phyloP scores from a whole-genome alignment of 257 asterid species.

The Salvia splendens region DNA sequence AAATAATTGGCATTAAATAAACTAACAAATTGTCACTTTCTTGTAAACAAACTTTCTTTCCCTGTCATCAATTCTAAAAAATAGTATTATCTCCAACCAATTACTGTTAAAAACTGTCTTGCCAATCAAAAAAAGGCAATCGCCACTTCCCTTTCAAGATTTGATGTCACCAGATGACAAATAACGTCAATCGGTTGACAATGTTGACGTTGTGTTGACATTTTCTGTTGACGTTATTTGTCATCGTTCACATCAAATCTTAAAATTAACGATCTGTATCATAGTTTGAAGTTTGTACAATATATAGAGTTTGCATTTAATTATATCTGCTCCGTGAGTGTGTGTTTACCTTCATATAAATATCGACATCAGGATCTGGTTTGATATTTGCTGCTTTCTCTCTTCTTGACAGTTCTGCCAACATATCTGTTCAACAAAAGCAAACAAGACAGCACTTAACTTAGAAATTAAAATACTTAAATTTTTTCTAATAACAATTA shows the following conservation, averaged over 20 bases:
- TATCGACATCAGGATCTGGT: constrained; percentile 58
- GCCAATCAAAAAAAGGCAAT: neutral
- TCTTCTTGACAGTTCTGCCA: constrained; percentile 56
- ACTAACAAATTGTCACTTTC: neutral
- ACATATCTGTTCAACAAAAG: constrained; percentile 55
- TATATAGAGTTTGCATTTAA: too few species aligned
- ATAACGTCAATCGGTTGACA: too few species aligned
- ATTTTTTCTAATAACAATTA: neutral
- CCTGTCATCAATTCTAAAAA: neutral
- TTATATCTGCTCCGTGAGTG: too few species aligned
- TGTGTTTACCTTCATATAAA: constrained; percentile 48
- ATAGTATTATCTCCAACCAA: constrained; percentile 6
- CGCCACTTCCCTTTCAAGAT: neutral
- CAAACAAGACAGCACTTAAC: neutral
- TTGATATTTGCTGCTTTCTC: constrained; percentile 55
- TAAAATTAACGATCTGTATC: too few species aligned
- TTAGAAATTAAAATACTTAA: neutral
- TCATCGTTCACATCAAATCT: too few species aligned
- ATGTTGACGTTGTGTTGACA: too few species aligned
- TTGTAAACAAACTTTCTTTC: constrained; percentile 1
- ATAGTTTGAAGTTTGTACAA: too few species aligned
- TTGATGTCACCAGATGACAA: neutral
- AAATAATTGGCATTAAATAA: neutral
- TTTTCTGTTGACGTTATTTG: too few species aligned
- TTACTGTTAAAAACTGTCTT: neutral